These are phyloP conservation scores for Tuber magnatum DNA, from an alignment of 495 filamentous ascomycete genomes.

Conservation along the genomic window DNA sequence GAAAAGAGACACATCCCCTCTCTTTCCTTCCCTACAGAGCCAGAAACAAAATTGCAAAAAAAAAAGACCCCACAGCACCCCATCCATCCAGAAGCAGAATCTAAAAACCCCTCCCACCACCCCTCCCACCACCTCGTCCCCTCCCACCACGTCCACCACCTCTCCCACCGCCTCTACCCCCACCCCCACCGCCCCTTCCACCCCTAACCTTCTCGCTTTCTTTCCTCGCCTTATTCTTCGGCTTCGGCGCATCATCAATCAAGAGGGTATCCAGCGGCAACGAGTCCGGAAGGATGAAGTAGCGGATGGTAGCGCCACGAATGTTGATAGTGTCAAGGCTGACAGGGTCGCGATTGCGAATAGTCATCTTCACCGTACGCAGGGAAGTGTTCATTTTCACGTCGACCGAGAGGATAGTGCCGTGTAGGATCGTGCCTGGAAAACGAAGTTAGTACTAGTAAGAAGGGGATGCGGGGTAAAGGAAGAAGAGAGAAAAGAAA, in stretches of 20 bases:
- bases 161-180: conserved; percentile 51
- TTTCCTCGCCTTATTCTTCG: conserved; percentile 98
- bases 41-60: background rate
- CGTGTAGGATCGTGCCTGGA: conserved; percentile 83
- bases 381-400: conserved; percentile 96
- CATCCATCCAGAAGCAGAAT: conserved; percentile 13
- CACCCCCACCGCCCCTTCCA: conserved; percentile 57
- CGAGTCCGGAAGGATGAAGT: conserved; percentile 89
- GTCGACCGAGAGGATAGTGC: conserved; percentile 89
- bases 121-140: conserved; percentile 19
- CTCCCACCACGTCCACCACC: conserved; percentile 53
- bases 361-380: conserved; percentile 90
- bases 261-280: conserved; percentile 88
- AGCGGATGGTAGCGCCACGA: conserved; percentile 84
- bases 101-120: conserved; percentile 37
- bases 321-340: conserved; percentile 93
- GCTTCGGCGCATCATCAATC: conserved; percentile 93
- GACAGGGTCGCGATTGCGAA: conserved; percentile 74
- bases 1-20: background rate
- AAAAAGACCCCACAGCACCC: conserved; percentile 33
- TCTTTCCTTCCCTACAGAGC: background rate
- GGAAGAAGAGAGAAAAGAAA: no score
- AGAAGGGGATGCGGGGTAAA: background rate
- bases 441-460: background rate
- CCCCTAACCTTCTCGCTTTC: conserved; percentile 64